Evolutionary conservation across 2,329 filamentous ascomycete genomes (phyloP), one percentile per base, ranked within the genome.

Genomic region (Aspergillus sp.): DNA sequence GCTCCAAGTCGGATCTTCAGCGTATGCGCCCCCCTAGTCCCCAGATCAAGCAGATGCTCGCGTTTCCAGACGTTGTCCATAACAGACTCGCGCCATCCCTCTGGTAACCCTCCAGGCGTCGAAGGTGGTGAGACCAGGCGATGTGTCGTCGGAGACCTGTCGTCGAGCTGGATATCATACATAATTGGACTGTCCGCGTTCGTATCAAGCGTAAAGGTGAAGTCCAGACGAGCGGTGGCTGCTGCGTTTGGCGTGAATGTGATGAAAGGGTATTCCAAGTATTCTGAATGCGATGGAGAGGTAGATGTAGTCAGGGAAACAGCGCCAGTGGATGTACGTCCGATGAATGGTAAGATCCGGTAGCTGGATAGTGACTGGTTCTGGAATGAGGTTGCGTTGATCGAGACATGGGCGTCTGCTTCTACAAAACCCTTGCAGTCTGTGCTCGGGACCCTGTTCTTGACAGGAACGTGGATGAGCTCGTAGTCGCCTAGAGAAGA

Each of bases 361-460:
- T 86, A 87, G 3, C 74, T 75, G n/a, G 77, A 22, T 0, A 19
- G 15, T 4, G 7, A 3, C 9, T 1, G 3, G 9, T 69, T 65
- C 2, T 41, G 66, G 0, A 64, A 61, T 1, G 73, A 52, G 3
- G 64, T 60, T 13, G 70, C 61, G 61, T 76, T 72, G 34, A 78
- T 74, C 2, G 71, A 71, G 54, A 78, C 58, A 44, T 68, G 68
- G 11, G 66, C 66, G 64, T 88, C 85, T 0, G 82, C 82, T 70
- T 89, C 87, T 46, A 88, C 78, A 60, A 87, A 89, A 3, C 86
- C 87, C 7, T 73, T 77, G 70, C 87, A 89, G 54, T 75, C 77
- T 2, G 73, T 66, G 0, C 86, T 81, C 1, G 83, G 67, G 1
- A 70, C 67, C 5, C 79, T 79, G 46, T 81, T 77, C 59, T 79